Conservation (phyloP, 148 eudicot genomes). For the Diospyros lotus region DNA sequence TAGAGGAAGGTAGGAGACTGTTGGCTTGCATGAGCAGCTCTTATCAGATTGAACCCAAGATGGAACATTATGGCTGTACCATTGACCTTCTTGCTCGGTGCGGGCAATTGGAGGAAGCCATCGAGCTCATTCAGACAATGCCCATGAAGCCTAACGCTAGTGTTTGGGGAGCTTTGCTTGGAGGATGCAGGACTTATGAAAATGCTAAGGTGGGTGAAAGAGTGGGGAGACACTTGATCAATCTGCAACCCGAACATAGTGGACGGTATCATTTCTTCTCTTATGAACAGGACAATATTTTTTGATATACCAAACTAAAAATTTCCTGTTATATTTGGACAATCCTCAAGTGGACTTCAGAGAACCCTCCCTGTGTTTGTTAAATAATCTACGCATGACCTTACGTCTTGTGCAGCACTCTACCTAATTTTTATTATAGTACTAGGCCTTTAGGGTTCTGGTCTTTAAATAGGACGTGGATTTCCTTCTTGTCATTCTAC, state of each 20-base stretch:
- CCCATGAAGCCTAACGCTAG: constrained; percentile 31
- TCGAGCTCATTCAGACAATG: constrained; percentile 24
- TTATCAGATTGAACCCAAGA: constrained; percentile 25
- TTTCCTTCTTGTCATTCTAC: neutral
- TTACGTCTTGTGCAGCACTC: neutral
- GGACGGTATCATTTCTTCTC: constrained; percentile 23
- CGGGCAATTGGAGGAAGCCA: constrained; percentile 28
- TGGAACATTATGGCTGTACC: constrained; percentile 28
- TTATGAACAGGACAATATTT: neutral
- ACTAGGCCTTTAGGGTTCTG: neutral
- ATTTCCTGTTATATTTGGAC: neutral
- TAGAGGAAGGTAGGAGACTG: constrained; percentile 24
- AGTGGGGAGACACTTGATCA: constrained; percentile 24
- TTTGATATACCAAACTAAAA: neutral
- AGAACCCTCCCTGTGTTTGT: neutral
- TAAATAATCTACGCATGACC: neutral
- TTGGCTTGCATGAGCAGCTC: constrained; percentile 19
- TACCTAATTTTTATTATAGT: neutral
- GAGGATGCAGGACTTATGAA: constrained; percentile 27
- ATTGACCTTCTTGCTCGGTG: constrained; percentile 34
- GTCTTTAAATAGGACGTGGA: neutral
- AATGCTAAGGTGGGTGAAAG: constrained; percentile 20
- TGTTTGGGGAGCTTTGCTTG: constrained; percentile 32
- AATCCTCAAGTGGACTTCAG: neutral
- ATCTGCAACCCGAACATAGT: constrained; percentile 27